Conservation (phyloP, 2,329 filamentous ascomycete species). For the Diaporthe nobilis region DNA sequence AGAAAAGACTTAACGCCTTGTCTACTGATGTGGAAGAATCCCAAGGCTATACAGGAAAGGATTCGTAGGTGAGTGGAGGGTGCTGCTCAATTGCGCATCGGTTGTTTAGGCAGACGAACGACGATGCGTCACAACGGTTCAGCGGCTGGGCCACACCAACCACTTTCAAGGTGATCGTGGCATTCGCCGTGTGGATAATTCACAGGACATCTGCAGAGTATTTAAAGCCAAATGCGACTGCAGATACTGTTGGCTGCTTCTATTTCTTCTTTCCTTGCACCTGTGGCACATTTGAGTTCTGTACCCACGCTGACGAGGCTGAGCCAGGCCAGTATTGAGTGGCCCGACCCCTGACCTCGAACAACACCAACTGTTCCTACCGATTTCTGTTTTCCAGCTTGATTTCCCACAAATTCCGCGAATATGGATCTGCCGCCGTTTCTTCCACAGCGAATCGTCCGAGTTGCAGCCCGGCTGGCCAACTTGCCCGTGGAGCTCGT, state of each 20-base stretch:
- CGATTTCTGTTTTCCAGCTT: background rate
- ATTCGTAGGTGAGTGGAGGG: background rate
- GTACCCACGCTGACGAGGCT: background rate
- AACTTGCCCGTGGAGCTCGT: conserved; percentile 19
- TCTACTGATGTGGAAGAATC: no score
- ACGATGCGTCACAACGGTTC: background rate
- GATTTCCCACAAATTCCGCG: background rate
- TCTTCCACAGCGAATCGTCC: background rate
- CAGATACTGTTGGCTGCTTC: background rate
- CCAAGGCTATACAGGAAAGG: background rate
- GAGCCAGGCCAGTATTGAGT: background rate
- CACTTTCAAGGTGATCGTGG: background rate
- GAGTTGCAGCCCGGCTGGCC: conserved; percentile 5
- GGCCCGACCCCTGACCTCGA: background rate
- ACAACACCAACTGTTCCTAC: background rate
- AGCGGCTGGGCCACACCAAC: background rate
- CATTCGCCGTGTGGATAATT: background rate
- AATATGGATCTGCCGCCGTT: background rate
- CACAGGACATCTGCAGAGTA: background rate
- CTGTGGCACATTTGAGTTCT: background rate
- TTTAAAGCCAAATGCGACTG: background rate
- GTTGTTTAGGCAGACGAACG: conserved; percentile 7
- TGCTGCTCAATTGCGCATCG: conserved; percentile 15
- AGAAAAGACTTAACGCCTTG: background rate
- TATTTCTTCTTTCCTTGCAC: background rate